These are phyloP conservation scores for Xylaria digitata DNA, from an alignment of 2,329 filamentous ascomycete genomes.

Conservation along the genomic window DNA sequence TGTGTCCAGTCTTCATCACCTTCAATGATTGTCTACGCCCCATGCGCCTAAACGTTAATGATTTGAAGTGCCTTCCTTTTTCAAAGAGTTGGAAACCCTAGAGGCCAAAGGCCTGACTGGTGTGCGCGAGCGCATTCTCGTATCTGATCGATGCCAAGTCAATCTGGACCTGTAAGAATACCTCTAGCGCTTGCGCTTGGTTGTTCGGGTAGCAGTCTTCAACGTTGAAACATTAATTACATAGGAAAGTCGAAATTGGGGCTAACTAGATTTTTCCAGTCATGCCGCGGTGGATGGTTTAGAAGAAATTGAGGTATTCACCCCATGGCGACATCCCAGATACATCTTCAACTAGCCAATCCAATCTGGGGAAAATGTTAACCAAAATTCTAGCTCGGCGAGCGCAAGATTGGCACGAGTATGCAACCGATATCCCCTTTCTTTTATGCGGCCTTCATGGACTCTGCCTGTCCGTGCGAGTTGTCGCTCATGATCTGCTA, in stretches of 20 bases:
- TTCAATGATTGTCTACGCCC: not conserved
- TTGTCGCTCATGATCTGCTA: not conserved
- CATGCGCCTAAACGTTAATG: not conserved
- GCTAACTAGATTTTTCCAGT: not conserved
- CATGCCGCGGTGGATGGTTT: constrained; percentile 21
- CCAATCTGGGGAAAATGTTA: not conserved
- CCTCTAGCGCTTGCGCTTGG: not conserved
- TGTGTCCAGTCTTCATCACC: not conserved
- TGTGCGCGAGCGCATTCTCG: constrained; percentile 22
- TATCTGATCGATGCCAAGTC: constrained; percentile 31
- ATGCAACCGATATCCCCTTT: not conserved
- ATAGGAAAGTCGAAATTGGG: too few relatives aligned
- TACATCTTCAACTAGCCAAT: not conserved
- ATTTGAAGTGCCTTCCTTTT: constrained; percentile 20
- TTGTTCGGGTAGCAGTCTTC: too few relatives aligned
- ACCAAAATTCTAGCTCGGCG: constrained; percentile 5
- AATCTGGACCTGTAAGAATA: constrained; percentile 28
- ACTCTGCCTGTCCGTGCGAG: not conserved
- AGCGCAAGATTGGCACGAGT: constrained; percentile 24
- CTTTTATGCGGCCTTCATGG: not conserved
- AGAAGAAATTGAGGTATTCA: constrained; percentile 21
- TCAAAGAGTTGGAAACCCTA: constrained; percentile 23
- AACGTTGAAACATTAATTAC: too few relatives aligned
- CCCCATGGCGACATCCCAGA: not conserved
- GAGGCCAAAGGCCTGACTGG: constrained; percentile 25